Evolutionary conservation across 108 stramenopile species (phyloP).

Genomic region (Conticribra guillardii): DNA sequence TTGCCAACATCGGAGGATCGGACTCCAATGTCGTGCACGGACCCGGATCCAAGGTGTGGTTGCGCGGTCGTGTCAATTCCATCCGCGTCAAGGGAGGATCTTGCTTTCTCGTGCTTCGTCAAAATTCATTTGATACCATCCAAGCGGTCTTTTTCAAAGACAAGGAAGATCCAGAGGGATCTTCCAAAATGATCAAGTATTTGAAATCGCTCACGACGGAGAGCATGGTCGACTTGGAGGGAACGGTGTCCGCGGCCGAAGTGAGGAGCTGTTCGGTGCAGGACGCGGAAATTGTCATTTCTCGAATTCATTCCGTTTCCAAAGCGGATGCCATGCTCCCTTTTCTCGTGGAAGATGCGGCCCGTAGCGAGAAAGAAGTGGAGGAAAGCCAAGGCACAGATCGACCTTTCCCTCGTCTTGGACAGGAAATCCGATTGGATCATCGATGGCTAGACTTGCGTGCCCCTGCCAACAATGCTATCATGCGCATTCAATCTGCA

Average conservation of each 20-base stretch:
- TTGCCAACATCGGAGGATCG: conserved; percentile 57
- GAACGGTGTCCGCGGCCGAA: conserved; percentile 68
- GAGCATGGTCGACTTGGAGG: conserved; percentile 93
- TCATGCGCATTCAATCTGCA: conserved; percentile 91
- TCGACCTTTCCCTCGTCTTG: conserved; percentile 92
- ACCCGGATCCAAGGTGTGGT: conserved; percentile 83
- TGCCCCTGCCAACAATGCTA: conserved; percentile 96
- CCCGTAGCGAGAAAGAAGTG: conserved; percentile 88
- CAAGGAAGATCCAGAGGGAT: conserved; percentile 83
- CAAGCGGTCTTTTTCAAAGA: conserved; percentile 97
- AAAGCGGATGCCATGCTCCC: conserved; percentile 87
- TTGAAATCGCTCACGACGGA: conserved; percentile 90
- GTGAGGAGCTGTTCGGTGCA: conserved; percentile 81
- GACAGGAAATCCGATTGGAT: conserved; percentile 91
- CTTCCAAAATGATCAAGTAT: conserved; percentile 91
- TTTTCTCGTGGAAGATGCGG: conserved; percentile 95
- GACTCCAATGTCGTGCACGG: conserved; percentile 43
- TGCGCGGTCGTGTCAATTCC: conserved; percentile 90
- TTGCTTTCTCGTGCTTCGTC: conserved; percentile 93
- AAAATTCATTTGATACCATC: conserved; percentile 90
- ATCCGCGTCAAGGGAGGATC: conserved; percentile 96
- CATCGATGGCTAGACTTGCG: conserved; percentile 96
- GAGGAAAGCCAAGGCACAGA: conserved; percentile 92
- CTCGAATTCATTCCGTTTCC: conserved; percentile 86
- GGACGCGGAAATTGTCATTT: conserved; percentile 84